Evolutionary conservation across 2,329 filamentous ascomycete species (phyloP).

Genomic region (Trichoderma koningii): DNA sequence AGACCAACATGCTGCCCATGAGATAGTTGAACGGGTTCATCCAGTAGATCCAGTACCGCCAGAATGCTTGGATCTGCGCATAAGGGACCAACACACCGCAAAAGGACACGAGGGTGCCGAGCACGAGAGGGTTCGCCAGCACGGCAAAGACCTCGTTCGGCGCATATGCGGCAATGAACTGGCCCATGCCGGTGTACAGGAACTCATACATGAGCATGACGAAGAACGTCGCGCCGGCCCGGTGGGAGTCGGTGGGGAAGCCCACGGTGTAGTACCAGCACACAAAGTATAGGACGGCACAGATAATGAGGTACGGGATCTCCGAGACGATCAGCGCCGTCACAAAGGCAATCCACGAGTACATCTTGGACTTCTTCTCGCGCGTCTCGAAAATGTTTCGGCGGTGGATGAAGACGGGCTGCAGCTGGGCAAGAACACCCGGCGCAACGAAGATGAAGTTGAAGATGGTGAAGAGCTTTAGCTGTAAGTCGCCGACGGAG

Average conservation of each 20-base stretch:
- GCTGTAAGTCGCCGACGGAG: constrained; percentile 53
- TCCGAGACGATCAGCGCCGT: constrained; percentile 54
- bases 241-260: constrained; percentile 46
- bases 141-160: constrained; percentile 63
- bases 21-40: constrained; percentile 64
- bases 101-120: constrained; percentile 66
- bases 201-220: constrained; percentile 63
- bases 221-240: constrained; percentile 56
- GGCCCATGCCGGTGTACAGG: constrained; percentile 61
- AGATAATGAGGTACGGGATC: constrained; percentile 49
- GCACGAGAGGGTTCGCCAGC: constrained; percentile 57
- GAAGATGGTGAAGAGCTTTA: constrained; percentile 61
- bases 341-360: constrained; percentile 61
- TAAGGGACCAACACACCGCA: constrained; percentile 76
- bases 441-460: constrained; percentile 65
- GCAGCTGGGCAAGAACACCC: constrained; percentile 59
- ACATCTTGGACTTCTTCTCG: constrained; percentile 64
- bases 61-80: constrained; percentile 62
- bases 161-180: constrained; percentile 64
- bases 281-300: constrained; percentile 53
- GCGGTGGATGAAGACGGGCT: constrained; percentile 59
- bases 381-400: constrained; percentile 60
- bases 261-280: constrained; percentile 63
- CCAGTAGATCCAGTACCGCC: constrained; percentile 67
- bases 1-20: constrained; percentile 57